These are phyloP conservation scores for Calonectria leucothoes DNA, from an alignment of 2,329 filamentous ascomycete species.

Conservation along the genomic window DNA sequence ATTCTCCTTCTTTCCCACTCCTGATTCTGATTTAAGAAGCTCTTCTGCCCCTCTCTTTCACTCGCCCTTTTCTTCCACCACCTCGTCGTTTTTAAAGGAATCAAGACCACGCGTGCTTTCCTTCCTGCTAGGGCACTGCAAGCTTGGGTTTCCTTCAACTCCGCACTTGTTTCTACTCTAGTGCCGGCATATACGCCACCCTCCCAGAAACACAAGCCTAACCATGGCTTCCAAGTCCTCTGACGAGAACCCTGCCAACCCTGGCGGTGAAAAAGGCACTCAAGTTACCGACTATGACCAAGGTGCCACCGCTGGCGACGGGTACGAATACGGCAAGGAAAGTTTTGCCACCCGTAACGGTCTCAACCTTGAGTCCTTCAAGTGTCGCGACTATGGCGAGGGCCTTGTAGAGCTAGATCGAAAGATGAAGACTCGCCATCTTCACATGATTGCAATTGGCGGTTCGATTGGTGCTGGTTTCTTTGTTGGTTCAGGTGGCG, in stretches of 20 bases:
- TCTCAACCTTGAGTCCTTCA: conserved; percentile 40
- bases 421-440: conserved; percentile 66
- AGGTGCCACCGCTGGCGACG: conserved; percentile 18
- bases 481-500: conserved; percentile 70
- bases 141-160: not conserved
- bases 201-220: conserved; percentile 18
- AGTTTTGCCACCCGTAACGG: conserved; percentile 38
- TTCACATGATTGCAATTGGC: conserved; percentile 73
- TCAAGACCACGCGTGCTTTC: conserved; percentile 30
- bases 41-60: conserved; percentile 19
- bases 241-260: conserved; percentile 34
- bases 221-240: conserved; percentile 34
- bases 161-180: not conserved
- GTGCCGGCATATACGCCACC: not conserved
- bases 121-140: conserved; percentile 14
- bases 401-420: conserved; percentile 51
- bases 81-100: conserved; percentile 29
- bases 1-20: conserved; percentile 14
- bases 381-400: conserved; percentile 32
- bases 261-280: conserved; percentile 36
- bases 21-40: conserved; percentile 35
- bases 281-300: conserved; percentile 33
- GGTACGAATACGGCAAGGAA: conserved; percentile 36
- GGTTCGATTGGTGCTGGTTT: conserved; percentile 73
- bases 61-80: not conserved